A percentile compares a stretch with the other conserved stretches of the same genome.
Conservation (phyloP, 768 basidiomycete species). For the Hericium coralloides region DNA sequence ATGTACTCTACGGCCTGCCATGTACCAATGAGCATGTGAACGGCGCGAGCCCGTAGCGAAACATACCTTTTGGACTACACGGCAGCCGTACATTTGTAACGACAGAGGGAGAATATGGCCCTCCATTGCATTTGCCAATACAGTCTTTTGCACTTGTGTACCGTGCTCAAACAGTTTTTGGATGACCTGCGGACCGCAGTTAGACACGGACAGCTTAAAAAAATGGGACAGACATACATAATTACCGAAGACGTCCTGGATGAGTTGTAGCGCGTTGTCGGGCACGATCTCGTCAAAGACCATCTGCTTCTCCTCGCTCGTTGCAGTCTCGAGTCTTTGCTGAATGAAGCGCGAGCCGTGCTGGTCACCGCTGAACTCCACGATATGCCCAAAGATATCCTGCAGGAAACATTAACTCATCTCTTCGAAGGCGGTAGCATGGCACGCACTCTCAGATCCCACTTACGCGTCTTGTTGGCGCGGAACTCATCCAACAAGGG, state of each 20-base stretch:
- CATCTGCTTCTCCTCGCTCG: constrained; percentile 67
- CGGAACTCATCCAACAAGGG: constrained; percentile 80
- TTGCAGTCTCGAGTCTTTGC: constrained; percentile 68
- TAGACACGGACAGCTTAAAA: neutral
- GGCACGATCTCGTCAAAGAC: constrained; percentile 89
- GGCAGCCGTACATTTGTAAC: constrained; percentile 91
- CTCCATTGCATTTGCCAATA: constrained; percentile 66
- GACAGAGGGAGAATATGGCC: constrained; percentile 70
- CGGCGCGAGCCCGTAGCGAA: neutral
- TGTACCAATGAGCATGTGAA: constrained; percentile 4
- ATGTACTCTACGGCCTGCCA: constrained; percentile 76
- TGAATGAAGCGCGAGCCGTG: constrained; percentile 99
- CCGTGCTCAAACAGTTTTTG: constrained; percentile 93
- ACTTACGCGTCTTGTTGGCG: constrained; percentile 65
- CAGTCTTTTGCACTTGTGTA: constrained; percentile 60
- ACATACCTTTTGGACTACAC: constrained; percentile 85
- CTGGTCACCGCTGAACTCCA: constrained; percentile 92
- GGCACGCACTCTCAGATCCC: constrained; percentile 67
- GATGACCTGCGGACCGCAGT: constrained; percentile 50
- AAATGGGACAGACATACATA: constrained; percentile 48
- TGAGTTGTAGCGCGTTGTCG: constrained; percentile 59
- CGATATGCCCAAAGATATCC: constrained; percentile 81
- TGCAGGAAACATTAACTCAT: constrained; percentile 22
- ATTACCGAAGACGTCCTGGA: constrained; percentile 94
- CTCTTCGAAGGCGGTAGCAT: neutral